Base-by-base conservation (phyloP, 1,139 yeast genomes). In the Yamadazyma siamensis region DNA sequence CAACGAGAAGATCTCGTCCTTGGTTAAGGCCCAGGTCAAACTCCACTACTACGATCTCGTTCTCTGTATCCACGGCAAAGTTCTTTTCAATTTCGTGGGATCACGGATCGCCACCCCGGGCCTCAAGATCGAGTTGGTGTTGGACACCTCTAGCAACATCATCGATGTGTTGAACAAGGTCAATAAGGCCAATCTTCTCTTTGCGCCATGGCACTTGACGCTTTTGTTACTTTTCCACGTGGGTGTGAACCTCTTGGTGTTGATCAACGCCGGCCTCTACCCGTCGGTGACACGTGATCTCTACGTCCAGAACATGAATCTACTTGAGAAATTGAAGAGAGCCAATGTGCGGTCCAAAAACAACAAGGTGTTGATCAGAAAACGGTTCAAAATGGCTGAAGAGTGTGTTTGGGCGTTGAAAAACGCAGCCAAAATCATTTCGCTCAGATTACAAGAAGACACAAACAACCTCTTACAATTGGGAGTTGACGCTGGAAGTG, bases 391-490 rank as follows among this genome's bases (percentile, higher is more conserved):
- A 28, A 79, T 79, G 86, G 76, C 73, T 8, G 63, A 66, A 31
- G 85, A 79, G 47, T 75, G 82, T 46, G 50, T 75, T 17, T 79
- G 86, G 86, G 79, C 77, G 1, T 49, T 79, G 23, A 75, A 75
- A 39, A 73, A 71, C 61, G 58, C 77, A 31, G 76, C 75, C 43
- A 72, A 73, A 36, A 65, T 76, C 41, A 53, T 75, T 28, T 54
- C 68, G 11, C 54, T 75, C 34, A 56, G 77, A 32, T 54, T 75
- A 31, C 52, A 61, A 32, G 71, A 72, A 37, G 62, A 73, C 17
- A 50, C 65, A 15, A 46, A 50, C 3, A 52, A 52, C 3, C 52
- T 77, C 29, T 49, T 49, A 9, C 48, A 44, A 5, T 59, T 71
- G 24, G 83, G 83, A 1, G 60, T 66, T 4, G 80, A 76, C 44